Evolutionary conservation across 495 filamentous ascomycete genomes (phyloP), one percentile per base, ranked within the genome.

Genomic region (Rhizodiscina lignyota): DNA sequence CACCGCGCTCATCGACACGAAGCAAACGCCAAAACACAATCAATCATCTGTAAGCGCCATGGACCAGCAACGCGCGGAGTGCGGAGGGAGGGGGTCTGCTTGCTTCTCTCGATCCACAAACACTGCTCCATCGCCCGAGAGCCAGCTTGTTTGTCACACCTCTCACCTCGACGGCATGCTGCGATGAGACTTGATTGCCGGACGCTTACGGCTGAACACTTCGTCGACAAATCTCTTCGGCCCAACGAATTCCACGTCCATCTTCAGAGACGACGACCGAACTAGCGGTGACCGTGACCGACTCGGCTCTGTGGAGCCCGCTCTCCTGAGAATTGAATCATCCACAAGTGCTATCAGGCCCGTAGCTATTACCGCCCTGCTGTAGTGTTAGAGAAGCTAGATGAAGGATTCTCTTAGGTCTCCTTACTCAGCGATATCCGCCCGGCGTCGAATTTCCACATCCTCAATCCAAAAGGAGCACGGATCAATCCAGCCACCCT

Each of bases 361-460:
- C 32, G 86, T 87, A 16, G 86, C 76, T 37, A 97, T 72, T 47
- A 96, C 78, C 41, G 84, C 78, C 49, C 86, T 93, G 37, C 19
- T 41, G 34, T 26, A 26, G 35, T 18, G 36, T 56, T 52, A 52
- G 50, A n/a, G n/a, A n/a, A n/a, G n/a, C n/a, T n/a, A n/a, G 22
- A 34, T 33, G 24, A 80, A 86, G 82, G 73, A 94, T 85, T 97
- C 89, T 42, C 82, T 80, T 54, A 87, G 70, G 52, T 94, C 89
- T 39, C 74, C 75, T 49, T 68, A 58, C 41, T 66, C 70, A 30
- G 72, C 64, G 41, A 82, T 59, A 31, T 85, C 59, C n/a, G n/a
- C n/a, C n/a, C n/a, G n/a, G n/a, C n/a, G n/a, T n/a, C n/a, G n/a
- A n/a, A n/a, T n/a, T n/a, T n/a, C n/a, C n/a, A n/a, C n/a, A n/a